phyloP scores from a whole-genome alignment of 768 basidiomycete genomes.

The Termitomyces sp. region DNA sequence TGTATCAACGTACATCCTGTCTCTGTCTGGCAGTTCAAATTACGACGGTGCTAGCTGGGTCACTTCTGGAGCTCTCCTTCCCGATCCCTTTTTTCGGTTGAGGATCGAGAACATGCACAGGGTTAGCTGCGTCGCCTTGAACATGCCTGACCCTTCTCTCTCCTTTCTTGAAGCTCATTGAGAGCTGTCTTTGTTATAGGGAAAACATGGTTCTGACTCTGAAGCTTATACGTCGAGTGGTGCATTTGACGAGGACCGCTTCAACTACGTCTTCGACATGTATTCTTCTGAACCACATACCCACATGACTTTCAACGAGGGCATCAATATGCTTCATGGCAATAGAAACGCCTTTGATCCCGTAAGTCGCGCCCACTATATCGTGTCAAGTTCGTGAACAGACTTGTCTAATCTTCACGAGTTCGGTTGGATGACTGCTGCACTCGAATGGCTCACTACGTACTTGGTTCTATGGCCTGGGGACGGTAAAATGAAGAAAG shows the following conservation, averaged over 20 bases:
- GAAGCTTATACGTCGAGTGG: slow-evolving; percentile 31
- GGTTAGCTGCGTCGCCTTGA: slow-evolving; percentile 16
- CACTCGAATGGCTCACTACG: slow-evolving; percentile 35
- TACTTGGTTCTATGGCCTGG: slow-evolving; percentile 32
- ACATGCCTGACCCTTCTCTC: not conserved
- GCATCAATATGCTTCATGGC: slow-evolving; percentile 33
- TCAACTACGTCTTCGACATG: slow-evolving; percentile 34
- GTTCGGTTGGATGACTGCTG: slow-evolving; percentile 37
- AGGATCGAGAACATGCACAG: slow-evolving; percentile 33
- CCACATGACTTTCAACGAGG: slow-evolving; percentile 31
- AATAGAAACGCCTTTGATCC: slow-evolving; percentile 33
- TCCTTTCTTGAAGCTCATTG: not conserved
- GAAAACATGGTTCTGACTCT: slow-evolving; percentile 37
- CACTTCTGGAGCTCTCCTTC: slow-evolving; percentile 29
- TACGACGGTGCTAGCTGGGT: slow-evolving; percentile 21
- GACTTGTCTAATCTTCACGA: slow-evolving; percentile 13
- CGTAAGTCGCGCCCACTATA: slow-evolving; percentile 16
- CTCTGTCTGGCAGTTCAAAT: not conserved
- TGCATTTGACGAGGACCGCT: slow-evolving; percentile 33
- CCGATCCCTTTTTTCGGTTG: slow-evolving; percentile 39
- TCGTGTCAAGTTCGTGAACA: not conserved
- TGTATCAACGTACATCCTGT: slow-evolving; percentile 8
- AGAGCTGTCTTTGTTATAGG: slow-evolving; percentile 18
- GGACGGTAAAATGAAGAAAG: slow-evolving; percentile 30
- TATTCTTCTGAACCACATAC: slow-evolving; percentile 35